These are phyloP conservation scores for Suhomyces guaymorum DNA, from an alignment of 1,139 yeast genomes.

Conservation along the genomic window DNA sequence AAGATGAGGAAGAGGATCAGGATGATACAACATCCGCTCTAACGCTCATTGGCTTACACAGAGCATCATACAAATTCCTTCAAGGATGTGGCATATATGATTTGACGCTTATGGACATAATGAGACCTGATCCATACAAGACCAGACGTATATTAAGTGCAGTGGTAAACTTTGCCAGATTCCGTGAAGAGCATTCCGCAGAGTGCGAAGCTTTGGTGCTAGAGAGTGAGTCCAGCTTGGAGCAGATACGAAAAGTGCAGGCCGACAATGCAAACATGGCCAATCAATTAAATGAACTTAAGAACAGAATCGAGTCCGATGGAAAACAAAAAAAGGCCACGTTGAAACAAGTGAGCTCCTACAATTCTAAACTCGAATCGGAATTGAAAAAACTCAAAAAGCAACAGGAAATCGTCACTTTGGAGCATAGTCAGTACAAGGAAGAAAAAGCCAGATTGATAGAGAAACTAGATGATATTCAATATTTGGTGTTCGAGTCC, in stretches of 20 bases:
- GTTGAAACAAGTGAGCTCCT: slow-evolving; percentile 50
- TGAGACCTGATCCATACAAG: slow-evolving; percentile 66
- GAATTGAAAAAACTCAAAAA: slow-evolving; percentile 64
- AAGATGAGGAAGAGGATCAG: slow-evolving; percentile 26
- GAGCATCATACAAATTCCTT: slow-evolving; percentile 62
- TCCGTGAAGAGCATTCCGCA: slow-evolving; percentile 72
- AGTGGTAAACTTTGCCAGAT: slow-evolving; percentile 80
- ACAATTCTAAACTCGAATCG: slow-evolving; percentile 60
- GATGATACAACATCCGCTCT: slow-evolving; percentile 32
- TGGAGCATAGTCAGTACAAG: slow-evolving; percentile 69
- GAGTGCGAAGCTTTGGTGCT: slow-evolving; percentile 64
- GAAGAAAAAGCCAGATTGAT: slow-evolving; percentile 59
- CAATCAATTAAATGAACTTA: slow-evolving; percentile 46
- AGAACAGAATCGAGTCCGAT: slow-evolving; percentile 24
- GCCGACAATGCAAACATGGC: slow-evolving; percentile 43
- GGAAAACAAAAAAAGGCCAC: slow-evolving; percentile 29
- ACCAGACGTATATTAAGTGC: slow-evolving; percentile 73
- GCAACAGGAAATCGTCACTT: slow-evolving; percentile 61
- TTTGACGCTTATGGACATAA: slow-evolving; percentile 67
- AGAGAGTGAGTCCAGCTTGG: slow-evolving; percentile 53
- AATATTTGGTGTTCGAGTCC: slow-evolving; percentile 54
- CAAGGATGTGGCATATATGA: slow-evolving; percentile 76
- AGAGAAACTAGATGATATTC: slow-evolving; percentile 56
- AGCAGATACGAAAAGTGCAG: slow-evolving; percentile 32
- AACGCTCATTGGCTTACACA: slow-evolving; percentile 52